phyloP scores from a whole-genome alignment of 176 grass and related monocot species.

The Carex cristatella region DNA sequence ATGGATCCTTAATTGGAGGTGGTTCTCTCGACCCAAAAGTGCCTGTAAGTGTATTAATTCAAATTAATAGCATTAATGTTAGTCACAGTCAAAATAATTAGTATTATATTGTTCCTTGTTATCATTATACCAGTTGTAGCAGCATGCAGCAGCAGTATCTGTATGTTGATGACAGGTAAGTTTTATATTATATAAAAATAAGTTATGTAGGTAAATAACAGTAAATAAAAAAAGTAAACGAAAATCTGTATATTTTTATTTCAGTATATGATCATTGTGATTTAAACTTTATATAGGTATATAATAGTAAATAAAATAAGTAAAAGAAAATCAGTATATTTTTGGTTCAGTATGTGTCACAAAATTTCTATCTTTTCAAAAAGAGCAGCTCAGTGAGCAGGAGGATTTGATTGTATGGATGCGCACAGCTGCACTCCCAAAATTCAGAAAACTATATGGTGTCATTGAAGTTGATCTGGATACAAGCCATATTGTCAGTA shows the following conservation, averaged over 20 bases:
- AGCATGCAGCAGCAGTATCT: background rate
- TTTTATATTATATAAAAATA: background rate
- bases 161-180: background rate
- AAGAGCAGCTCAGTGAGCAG: conserved; percentile 65
- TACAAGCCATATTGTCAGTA: conserved; percentile 39
- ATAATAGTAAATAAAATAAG: background rate
- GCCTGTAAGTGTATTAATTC: conserved; percentile 48
- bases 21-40: conserved; percentile 61
- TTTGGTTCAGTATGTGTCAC: background rate
- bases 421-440: conserved; percentile 74
- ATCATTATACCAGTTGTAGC: background rate
- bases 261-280: background rate
- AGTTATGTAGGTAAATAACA: background rate
- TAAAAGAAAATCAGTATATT: background rate
- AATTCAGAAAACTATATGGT: conserved; percentile 83
- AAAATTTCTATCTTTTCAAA: background rate
- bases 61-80: background rate
- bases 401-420: conserved; percentile 99
- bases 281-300: no score
- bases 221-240: background rate
- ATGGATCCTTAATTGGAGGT: conserved; percentile 83
- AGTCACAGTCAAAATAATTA: background rate
- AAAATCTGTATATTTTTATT: background rate
- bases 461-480: conserved; percentile 72
- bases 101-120: background rate